Evolutionary conservation across 345 rosid species (phyloP).

Genomic region (Hibiscus tridactylites): DNA sequence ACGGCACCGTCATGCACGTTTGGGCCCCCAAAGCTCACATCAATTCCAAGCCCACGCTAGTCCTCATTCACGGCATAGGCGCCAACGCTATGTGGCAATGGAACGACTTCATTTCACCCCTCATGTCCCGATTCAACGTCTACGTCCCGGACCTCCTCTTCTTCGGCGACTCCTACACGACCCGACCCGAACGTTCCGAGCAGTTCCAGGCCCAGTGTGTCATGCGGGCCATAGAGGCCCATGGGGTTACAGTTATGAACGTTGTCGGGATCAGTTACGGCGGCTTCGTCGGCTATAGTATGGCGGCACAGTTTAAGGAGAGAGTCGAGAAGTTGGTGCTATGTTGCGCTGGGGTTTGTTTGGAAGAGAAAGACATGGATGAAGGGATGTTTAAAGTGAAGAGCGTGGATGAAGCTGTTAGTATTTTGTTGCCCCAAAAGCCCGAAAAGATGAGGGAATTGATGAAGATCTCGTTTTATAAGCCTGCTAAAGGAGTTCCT

Average conservation of each 20-base stretch:
- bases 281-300: slow-evolving; percentile 28
- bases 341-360: slow-evolving; percentile 36
- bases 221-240: slow-evolving; percentile 39
- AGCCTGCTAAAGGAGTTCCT: no score
- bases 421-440: no score
- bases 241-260: slow-evolving; percentile 31
- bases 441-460: no score
- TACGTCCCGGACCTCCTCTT: slow-evolving; percentile 69
- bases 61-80: slow-evolving; percentile 80
- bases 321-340: slow-evolving; percentile 54
- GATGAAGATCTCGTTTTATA: no score
- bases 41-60: slow-evolving; percentile 39
- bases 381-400: slow-evolving; percentile 56
- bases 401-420: slow-evolving; percentile 41
- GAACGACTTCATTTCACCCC: slow-evolving; percentile 41
- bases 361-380: slow-evolving; percentile 50
- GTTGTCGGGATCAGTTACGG: slow-evolving; percentile 79
- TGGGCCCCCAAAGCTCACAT: slow-evolving; percentile 59
- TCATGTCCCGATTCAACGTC: slow-evolving; percentile 58
- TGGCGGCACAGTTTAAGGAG: slow-evolving; percentile 62
- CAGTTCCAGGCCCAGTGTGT: slow-evolving; percentile 69
- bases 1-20: slow-evolving; percentile 76
- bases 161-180: no score
- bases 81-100: slow-evolving; percentile 99
- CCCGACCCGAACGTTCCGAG: slow-evolving; percentile 28